Evolutionary conservation across 805 yeast species (phyloP), one percentile per base, ranked within the genome.

Genomic region (Nakazawaea peltata): DNA sequence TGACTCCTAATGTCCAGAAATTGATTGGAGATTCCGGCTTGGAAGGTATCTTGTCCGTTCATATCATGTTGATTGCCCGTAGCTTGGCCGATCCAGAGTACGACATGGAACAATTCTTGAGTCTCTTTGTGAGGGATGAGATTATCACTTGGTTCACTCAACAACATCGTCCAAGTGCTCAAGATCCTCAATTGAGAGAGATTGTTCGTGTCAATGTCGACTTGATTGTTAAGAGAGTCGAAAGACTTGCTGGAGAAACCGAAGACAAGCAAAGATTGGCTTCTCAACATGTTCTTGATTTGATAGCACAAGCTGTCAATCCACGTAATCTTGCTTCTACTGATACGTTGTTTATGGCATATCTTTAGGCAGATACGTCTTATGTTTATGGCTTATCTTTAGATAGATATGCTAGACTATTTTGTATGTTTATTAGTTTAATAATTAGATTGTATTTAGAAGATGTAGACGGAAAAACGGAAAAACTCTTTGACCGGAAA

Each of bases 71-170:
- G 17, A 84, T 90, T 51, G 92, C 97, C 1, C 74, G 85, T 50
- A 88, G 95, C 4, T 65, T 94, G 43, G 71, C 90, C 8, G 95
- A 87, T 49, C 94, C 95, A 1, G 95, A 87, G 47, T 83, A 85
- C 43, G 96, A 90, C 46, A 67, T 92, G 56, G 95, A 83, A 49
- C 94, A 87, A 42, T 87, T 82, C 57, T 61, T 92, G 59, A 84
- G 95, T n/a, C 66, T 92, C 45, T 90, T 92, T 60, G 95, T 94
- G 15, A 76, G 97, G 39, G 98, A 92, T 59, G 99, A 92, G 57
- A 82, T 90, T 13, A 76, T 88, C 34, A 78, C 95, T 1, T 90
- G 97, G 97, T 88, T 81, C 55, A 77, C 88, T 26, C 94, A 83
- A 53, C 77, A 80, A 48, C 95, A 87, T 50, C 74, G 87, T 40